Evolutionary conservation across 345 rosid species (phyloP).

Genomic region (Gynandropsis gynandra): DNA sequence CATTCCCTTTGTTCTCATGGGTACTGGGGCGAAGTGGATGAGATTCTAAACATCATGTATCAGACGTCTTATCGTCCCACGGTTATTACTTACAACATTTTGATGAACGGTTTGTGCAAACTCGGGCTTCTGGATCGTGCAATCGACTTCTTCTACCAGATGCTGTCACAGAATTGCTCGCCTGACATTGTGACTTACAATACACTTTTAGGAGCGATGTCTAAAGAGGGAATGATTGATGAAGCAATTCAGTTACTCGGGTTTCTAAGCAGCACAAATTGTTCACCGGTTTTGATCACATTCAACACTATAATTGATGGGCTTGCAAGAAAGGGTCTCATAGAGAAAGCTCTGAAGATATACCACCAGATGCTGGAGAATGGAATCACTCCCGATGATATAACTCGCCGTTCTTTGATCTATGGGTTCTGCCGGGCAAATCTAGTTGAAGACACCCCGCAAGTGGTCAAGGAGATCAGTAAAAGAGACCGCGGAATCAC

Average conservation of each 20-base stretch:
- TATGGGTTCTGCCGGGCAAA: slow-evolving; percentile 57
- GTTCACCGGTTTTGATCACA: slow-evolving; percentile 59
- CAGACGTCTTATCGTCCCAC: slow-evolving; percentile 44
- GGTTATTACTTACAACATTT: slow-evolving; percentile 65
- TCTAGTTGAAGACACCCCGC: slow-evolving; percentile 47
- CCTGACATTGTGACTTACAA: slow-evolving; percentile 84
- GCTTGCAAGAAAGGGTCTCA: slow-evolving; percentile 41
- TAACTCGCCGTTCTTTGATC: slow-evolving; percentile 56
- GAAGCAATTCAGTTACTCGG: slow-evolving; percentile 53
- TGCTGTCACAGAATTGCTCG: slow-evolving; percentile 39
- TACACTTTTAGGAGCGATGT: slow-evolving; percentile 57
- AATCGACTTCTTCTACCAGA: slow-evolving; percentile 49
- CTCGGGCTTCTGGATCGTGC: slow-evolving; percentile 59
- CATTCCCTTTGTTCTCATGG: slow-evolving; percentile 57
- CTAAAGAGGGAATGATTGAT: slow-evolving; percentile 57
- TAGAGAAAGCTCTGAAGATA: slow-evolving; percentile 45
- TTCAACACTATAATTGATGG: slow-evolving; percentile 73
- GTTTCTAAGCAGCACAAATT: slow-evolving; percentile 35
- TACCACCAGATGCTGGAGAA: slow-evolving; percentile 46
- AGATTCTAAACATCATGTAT: slow-evolving; percentile 56
- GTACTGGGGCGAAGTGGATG: slow-evolving; percentile 67
- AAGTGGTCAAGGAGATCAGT: slow-evolving; percentile 48
- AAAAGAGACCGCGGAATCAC: slow-evolving; percentile 42
- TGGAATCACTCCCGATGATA: slow-evolving; percentile 63
- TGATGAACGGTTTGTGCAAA: slow-evolving; percentile 78